Percentiles rank a stretch among this genome's conserved stretches.
Evolutionary conservation across 768 basidiomycete species (phyloP).

Genomic region (Lentinus tigrinus): DNA sequence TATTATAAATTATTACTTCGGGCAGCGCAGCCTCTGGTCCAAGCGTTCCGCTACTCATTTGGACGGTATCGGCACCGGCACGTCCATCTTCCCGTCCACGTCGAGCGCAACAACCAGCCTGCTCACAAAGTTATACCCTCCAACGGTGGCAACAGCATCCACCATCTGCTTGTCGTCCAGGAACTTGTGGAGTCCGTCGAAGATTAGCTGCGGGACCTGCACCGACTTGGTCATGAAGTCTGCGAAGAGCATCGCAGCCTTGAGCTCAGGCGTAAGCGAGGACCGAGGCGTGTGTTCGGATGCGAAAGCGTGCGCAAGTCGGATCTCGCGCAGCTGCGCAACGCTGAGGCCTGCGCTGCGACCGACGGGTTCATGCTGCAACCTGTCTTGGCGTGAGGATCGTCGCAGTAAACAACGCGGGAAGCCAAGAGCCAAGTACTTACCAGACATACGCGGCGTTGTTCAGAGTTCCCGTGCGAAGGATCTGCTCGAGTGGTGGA

Average conservation of each 20-base stretch:
- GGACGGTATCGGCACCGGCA: constrained; percentile 28
- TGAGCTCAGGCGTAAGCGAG: constrained; percentile 26
- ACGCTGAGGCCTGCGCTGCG: constrained; percentile 31
- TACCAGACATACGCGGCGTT: constrained; percentile 27
- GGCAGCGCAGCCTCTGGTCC: too few species aligned
- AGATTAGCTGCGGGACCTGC: constrained; percentile 30
- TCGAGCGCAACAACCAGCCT: constrained; percentile 34
- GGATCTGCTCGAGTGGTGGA: constrained; percentile 17
- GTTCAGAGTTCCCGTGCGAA: constrained; percentile 27
- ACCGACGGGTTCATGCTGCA: constrained; percentile 34
- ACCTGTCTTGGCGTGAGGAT: constrained; percentile 16
- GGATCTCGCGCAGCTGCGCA: constrained; percentile 30
- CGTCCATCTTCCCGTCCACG: constrained; percentile 32
- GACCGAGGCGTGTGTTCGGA: constrained; percentile 1
- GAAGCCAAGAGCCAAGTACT: neutral
- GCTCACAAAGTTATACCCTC: constrained; percentile 31
- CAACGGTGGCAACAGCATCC: constrained; percentile 31
- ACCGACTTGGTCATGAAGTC: constrained; percentile 31
- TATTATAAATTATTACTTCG: too few species aligned
- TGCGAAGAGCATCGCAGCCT: constrained; percentile 30
- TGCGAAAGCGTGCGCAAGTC: constrained; percentile 23
- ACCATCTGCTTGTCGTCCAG: constrained; percentile 32
- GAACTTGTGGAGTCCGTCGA: constrained; percentile 24
- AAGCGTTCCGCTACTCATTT: neutral
- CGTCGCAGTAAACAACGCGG: neutral